Evolutionary conservation across 1,139 yeast genomes (phyloP).

Genomic region (Lizanozyma gosingica): DNA sequence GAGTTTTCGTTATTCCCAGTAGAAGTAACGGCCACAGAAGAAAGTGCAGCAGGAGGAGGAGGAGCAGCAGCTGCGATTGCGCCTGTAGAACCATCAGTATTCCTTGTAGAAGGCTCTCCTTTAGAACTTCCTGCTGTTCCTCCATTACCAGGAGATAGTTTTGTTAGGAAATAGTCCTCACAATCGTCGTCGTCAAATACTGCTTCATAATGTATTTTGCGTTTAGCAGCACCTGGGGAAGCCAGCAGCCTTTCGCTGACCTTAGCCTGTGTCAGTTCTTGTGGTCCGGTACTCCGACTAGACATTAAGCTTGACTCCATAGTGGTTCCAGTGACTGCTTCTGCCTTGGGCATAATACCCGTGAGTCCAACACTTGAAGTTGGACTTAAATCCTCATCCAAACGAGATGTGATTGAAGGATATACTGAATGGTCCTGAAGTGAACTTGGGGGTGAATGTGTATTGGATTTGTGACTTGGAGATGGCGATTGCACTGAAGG

Average conservation of each 20-base stretch:
- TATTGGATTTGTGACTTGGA: neutral
- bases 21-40: too few species aligned
- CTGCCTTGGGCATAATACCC: neutral
- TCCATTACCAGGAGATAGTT: neutral
- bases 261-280: neutral
- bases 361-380: neutral
- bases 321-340: neutral
- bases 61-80: constrained; percentile 6
- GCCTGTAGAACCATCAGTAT: constrained; percentile 1
- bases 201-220: constrained; percentile 33
- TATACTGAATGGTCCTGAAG: neutral
- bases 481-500: neutral
- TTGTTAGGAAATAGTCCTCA: constrained; percentile 21
- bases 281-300: neutral
- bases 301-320: neutral
- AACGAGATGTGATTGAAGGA: neutral
- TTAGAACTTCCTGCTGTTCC: constrained; percentile 1
- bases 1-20: too few species aligned
- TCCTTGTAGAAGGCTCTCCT: constrained; percentile 3
- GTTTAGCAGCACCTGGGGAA: too few species aligned
- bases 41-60: neutral
- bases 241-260: too few species aligned
- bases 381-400: neutral
- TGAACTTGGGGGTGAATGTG: neutral
- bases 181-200: constrained; percentile 49